Evolutionary conservation across 805 yeast species (phyloP).

Genomic region (Yamadazyma tumulicola): DNA sequence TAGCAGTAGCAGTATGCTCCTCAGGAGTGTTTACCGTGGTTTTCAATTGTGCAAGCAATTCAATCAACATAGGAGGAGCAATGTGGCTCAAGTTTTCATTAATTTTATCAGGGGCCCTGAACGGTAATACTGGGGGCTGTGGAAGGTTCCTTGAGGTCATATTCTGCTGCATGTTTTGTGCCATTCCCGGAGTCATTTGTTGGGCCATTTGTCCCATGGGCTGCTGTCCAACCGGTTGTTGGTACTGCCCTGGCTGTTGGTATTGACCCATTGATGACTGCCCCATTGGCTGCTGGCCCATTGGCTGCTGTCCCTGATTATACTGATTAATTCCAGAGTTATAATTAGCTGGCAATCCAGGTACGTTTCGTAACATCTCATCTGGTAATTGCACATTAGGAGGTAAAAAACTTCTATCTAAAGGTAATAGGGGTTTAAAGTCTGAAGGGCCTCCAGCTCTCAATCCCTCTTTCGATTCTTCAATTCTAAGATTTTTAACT

Average conservation of each 20-base stretch:
- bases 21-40: constrained; percentile 50
- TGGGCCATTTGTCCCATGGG: constrained; percentile 1
- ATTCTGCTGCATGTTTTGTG: not conserved
- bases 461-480: constrained; percentile 59
- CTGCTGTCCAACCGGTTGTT: not conserved
- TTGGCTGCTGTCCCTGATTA: constrained; percentile 2
- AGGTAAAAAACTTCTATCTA: constrained; percentile 49
- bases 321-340: not conserved
- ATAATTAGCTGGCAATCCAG: not conserved
- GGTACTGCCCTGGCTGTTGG: not conserved
- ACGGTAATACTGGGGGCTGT: constrained; percentile 39
- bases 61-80: constrained; percentile 70
- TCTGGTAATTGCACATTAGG: constrained; percentile 55
- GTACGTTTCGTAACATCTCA: constrained; percentile 30
- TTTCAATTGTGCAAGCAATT: constrained; percentile 64
- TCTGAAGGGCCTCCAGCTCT: constrained; percentile 32
- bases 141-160: constrained; percentile 37
- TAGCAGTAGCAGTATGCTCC: constrained; percentile 48
- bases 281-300: constrained; percentile 1
- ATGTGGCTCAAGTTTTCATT: constrained; percentile 59
- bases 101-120: constrained; percentile 53
- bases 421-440: constrained; percentile 39
- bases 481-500: constrained; percentile 50
- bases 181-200: constrained; percentile 3
- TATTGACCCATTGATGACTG: constrained; percentile 1